Conservation (phyloP, 192 early-diverging fungal species). For the Gamsiella multidivaricata region DNA sequence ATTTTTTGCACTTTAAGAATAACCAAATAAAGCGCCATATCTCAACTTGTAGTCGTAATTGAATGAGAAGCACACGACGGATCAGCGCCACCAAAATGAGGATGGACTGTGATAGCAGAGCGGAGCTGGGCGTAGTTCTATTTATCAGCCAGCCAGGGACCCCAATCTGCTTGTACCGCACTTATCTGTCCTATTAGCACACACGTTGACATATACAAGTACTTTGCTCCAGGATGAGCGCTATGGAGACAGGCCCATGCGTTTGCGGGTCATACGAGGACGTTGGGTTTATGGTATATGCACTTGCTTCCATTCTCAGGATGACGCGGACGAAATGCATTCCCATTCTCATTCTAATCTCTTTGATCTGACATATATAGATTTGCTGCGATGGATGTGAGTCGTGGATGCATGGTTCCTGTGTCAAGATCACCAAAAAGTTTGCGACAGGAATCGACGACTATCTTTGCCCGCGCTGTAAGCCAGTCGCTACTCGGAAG, state of each 20-base stretch:
- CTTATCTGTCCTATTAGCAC: too few relatives aligned
- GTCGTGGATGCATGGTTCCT: constrained; percentile 42
- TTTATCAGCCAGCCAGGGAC: too few relatives aligned
- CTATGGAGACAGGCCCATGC: constrained; percentile 10
- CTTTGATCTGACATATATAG: constrained; percentile 4
- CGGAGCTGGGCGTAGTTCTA: too few relatives aligned
- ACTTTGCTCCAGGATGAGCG: not conserved
- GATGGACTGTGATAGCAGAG: too few relatives aligned
- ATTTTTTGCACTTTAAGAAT: too few relatives aligned
- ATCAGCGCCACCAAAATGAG: too few relatives aligned
- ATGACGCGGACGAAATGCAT: not conserved
- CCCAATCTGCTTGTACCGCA: too few relatives aligned
- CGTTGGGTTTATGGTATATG: constrained; percentile 31
- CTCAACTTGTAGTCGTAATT: too few relatives aligned
- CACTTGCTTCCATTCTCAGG: not conserved
- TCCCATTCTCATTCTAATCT: not conserved
- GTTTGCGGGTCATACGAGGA: constrained; percentile 31
- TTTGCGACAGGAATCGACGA: constrained; percentile 22
- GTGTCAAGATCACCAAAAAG: constrained; percentile 25
- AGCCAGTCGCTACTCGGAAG: not conserved
- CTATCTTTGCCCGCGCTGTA: constrained; percentile 30
- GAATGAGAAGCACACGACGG: too few relatives aligned
- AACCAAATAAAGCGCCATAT: too few relatives aligned
- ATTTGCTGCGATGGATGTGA: constrained; percentile 40
- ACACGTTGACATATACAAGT: too few relatives aligned